These are phyloP conservation scores for Leccinum holopus DNA, from an alignment of 1,284 basidiomycete species.

Conservation along the genomic window DNA sequence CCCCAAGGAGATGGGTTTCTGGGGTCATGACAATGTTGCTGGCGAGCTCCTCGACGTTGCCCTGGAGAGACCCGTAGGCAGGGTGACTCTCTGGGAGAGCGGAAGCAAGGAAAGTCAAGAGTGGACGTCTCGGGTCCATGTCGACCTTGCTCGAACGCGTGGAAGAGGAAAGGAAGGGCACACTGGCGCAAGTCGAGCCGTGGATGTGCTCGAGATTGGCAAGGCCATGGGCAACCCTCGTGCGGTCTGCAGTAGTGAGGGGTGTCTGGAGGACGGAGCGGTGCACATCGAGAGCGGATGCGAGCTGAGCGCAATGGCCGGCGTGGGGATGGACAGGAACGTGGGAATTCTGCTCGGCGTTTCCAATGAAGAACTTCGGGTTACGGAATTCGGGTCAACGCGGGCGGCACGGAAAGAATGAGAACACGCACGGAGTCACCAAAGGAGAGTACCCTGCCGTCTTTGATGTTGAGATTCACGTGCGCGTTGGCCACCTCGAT, in stretches of 20 bases:
- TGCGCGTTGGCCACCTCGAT: constrained; percentile 87
- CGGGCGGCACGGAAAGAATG: constrained; percentile 10
- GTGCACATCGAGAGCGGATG: constrained; percentile 27
- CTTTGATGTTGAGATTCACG: constrained; percentile 87
- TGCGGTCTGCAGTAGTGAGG: constrained; percentile 16
- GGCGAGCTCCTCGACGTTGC: constrained; percentile 50
- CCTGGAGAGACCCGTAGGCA: constrained; percentile 50
- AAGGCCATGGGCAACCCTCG: constrained; percentile 20
- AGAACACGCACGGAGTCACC: constrained; percentile 68
- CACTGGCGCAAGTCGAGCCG: constrained; percentile 56
- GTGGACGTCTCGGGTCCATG: constrained; percentile 41
- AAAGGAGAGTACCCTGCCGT: constrained; percentile 76
- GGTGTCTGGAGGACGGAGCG: constrained; percentile 16
- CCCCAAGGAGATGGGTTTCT: constrained; percentile 51
- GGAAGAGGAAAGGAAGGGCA: constrained; percentile 31
- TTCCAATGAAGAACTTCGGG: constrained; percentile 64
- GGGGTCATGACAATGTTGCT: constrained; percentile 51
- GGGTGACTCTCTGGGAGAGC: constrained; percentile 57
- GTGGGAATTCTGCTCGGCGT: constrained; percentile 38
- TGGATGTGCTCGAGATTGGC: constrained; percentile 45
- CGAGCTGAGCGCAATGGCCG: constrained; percentile 53
- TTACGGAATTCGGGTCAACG: constrained; percentile 19
- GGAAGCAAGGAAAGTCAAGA: constrained; percentile 74
- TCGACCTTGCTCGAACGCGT: constrained; percentile 11
- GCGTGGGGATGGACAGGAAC: constrained; percentile 48